phyloP scores from a whole-genome alignment of 305 asterid genomes.

The Fraxinus paxiana region DNA sequence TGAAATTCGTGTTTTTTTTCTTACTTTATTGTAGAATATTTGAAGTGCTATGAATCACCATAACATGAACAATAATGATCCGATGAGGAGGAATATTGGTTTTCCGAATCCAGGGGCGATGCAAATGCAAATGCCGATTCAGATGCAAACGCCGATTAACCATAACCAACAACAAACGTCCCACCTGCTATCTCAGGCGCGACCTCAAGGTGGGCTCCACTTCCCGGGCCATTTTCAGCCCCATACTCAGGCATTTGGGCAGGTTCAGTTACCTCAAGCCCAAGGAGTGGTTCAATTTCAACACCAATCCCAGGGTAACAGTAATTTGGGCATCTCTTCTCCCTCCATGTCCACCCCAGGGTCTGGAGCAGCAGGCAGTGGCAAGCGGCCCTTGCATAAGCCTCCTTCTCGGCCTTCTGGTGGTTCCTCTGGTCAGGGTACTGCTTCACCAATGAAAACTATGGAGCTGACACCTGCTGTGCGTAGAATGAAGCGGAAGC shows the following conservation, averaged over 20 bases:
- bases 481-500: conserved; percentile 59
- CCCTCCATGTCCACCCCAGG: conserved; percentile 53
- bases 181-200: conserved; percentile 38
- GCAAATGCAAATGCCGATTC: conserved; percentile 31
- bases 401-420: conserved; percentile 76
- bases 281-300: conserved; percentile 27
- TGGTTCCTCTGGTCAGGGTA: conserved; percentile 60
- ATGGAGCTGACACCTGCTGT: conserved; percentile 89
- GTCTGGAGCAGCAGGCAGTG: conserved; percentile 35
- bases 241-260: conserved; percentile 40
- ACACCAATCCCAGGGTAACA: conserved; percentile 27
- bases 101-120: conserved; percentile 38
- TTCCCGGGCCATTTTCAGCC: conserved; percentile 64
- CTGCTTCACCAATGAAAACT: conserved; percentile 79
- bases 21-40: conserved; percentile 1
- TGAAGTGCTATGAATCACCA: conserved; percentile 44
- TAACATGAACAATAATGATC: conserved; percentile 33
- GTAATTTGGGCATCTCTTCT: conserved; percentile 37
- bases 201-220: conserved; percentile 45
- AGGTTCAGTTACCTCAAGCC: conserved; percentile 35
- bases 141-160: conserved; percentile 35
- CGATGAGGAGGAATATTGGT: conserved; percentile 36
- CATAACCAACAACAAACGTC: conserved; percentile 40
- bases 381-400: conserved; percentile 42
- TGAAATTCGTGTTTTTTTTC: background rate